Evolutionary conservation across 257 asterid genomes (phyloP).

Genomic region (Coffea eugenioides): DNA sequence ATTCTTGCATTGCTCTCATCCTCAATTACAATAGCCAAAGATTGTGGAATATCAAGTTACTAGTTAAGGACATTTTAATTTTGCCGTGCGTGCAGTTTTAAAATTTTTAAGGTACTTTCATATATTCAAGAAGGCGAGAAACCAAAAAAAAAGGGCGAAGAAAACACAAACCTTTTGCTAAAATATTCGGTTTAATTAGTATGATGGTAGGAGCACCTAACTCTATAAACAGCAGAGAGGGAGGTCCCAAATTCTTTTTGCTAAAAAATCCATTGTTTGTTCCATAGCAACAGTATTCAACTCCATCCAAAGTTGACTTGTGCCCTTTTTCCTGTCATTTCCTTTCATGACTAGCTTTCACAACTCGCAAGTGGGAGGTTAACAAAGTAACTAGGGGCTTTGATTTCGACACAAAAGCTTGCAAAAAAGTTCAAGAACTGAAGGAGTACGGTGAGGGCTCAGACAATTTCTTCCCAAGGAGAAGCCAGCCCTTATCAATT

Average conservation of each 20-base stretch:
- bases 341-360: background rate
- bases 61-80: background rate
- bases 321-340: background rate
- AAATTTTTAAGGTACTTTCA: too few relatives aligned
- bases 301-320: background rate
- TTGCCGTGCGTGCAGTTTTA: too few relatives aligned
- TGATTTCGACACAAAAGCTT: slow-evolving; percentile 5
- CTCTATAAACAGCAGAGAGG: background rate
- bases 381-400: slow-evolving; percentile 1
- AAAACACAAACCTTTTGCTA: too few relatives aligned
- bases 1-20: background rate
- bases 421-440: background rate
- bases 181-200: background rate
- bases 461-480: background rate
- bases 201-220: background rate
- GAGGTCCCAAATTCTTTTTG: background rate
- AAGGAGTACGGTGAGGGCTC: background rate
- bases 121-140: too few relatives aligned
- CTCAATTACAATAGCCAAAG: background rate
- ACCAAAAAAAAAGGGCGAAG: too few relatives aligned
- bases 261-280: background rate
- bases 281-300: background rate
- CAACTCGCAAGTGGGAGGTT: slow-evolving; percentile 4
- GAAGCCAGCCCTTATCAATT: background rate
- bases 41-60: background rate